Conservation (phyloP, 768 basidiomycete species). For the Rhodotorula taiwanensis region DNA sequence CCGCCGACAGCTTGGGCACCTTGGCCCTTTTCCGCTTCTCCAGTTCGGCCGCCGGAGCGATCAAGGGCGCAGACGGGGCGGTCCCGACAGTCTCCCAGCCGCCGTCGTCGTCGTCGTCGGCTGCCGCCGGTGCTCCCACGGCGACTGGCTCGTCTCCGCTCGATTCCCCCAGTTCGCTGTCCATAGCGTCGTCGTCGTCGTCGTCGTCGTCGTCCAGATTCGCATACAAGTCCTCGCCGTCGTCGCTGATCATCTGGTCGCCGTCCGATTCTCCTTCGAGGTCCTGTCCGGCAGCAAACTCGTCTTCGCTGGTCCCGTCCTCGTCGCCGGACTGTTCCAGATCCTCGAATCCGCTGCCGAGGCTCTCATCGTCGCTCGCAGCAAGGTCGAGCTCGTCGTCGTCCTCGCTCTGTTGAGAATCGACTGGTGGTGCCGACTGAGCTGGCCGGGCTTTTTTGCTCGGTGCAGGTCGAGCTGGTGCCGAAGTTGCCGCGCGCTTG, state of each 20-base stretch:
- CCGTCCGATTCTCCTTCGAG: slow-evolving; percentile 30
- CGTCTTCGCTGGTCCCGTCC: slow-evolving; percentile 21
- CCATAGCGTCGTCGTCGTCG: slow-evolving; percentile 31
- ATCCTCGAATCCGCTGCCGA: neutral
- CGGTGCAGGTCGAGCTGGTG: neutral
- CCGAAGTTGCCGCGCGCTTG: slow-evolving; percentile 4
- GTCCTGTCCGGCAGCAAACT: slow-evolving; percentile 3
- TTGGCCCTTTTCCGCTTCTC: slow-evolving; percentile 25
- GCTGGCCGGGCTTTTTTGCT: slow-evolving; percentile 16
- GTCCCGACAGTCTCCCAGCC: slow-evolving; percentile 12
- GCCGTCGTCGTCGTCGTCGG: slow-evolving; percentile 6
- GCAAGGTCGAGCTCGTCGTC: neutral
- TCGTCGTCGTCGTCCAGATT: slow-evolving; percentile 8
- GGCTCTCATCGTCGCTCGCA: neutral
- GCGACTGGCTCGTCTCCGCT: slow-evolving; percentile 15
- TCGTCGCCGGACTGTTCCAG: slow-evolving; percentile 4
- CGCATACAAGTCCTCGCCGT: slow-evolving; percentile 31
- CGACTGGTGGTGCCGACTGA: neutral
- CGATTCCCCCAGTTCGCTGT: slow-evolving; percentile 2
- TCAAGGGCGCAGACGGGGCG: neutral
- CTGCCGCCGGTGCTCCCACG: neutral
- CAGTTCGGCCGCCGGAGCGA: slow-evolving; percentile 12
- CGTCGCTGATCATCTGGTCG: slow-evolving; percentile 36
- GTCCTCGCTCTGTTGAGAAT: too few species aligned
- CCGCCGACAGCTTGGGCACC: slow-evolving; percentile 23